phyloP scores from a whole-genome alignment of 2,329 filamentous ascomycete genomes.

The Ophiostoma quercus region DNA sequence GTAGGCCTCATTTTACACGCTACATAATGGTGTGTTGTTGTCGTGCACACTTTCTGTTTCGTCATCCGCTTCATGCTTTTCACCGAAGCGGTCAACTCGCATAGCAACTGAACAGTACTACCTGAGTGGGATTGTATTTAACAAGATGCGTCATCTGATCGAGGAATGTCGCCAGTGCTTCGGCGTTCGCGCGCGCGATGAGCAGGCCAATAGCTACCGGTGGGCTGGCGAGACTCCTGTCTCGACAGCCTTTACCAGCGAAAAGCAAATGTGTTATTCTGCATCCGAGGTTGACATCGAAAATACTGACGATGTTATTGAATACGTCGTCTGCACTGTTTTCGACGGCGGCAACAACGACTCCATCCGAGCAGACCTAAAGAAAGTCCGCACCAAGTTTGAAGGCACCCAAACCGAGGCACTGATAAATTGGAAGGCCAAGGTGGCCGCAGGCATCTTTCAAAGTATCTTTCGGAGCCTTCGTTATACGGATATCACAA shows the following conservation, averaged over 20 bases:
- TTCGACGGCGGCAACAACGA: neutral
- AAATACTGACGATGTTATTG: neutral
- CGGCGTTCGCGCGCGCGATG: neutral
- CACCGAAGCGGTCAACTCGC: neutral
- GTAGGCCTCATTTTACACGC: neutral
- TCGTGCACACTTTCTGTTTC: neutral
- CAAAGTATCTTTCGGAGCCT: neutral
- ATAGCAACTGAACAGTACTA: neutral
- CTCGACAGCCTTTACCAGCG: neutral
- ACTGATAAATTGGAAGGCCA: neutral
- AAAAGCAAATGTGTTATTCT: neutral
- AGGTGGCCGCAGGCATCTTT: neutral
- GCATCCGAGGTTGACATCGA: neutral
- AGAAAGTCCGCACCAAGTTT: neutral
- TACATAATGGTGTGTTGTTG: neutral
- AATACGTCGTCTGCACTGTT: neutral
- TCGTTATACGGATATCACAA: neutral
- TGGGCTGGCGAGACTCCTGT: neutral
- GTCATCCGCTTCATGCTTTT: neutral
- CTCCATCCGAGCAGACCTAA: neutral
- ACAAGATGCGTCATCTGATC: neutral
- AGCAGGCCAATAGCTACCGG: neutral
- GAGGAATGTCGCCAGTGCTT: neutral
- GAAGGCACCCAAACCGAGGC: neutral
- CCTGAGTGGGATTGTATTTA: neutral